A percentile compares a stretch with the other conserved stretches of the same genome.
Conservation (phyloP, 2,329 filamentous ascomycete species). For the Neopestalotiopsis clavispora region DNA sequence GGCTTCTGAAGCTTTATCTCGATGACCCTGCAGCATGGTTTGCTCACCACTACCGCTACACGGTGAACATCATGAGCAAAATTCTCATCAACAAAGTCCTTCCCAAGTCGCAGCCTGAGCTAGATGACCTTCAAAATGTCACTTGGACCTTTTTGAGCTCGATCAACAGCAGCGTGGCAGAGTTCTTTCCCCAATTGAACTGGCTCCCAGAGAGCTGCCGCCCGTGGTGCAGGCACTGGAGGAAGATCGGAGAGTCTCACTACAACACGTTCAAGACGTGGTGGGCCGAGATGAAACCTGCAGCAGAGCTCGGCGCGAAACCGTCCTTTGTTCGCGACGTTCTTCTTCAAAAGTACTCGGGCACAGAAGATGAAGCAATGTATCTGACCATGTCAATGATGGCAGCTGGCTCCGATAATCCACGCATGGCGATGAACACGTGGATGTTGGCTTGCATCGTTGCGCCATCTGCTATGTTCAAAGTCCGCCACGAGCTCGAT, state of each 20-base stretch:
- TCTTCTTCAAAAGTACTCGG: slow-evolving; percentile 37
- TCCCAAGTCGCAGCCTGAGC: background rate
- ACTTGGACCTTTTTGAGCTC: slow-evolving; percentile 39
- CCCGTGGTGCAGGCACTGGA: background rate
- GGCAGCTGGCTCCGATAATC: slow-evolving; percentile 49
- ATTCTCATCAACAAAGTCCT: background rate
- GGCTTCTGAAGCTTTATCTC: background rate
- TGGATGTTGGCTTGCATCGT: slow-evolving; percentile 35
- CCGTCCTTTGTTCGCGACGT: slow-evolving; percentile 32
- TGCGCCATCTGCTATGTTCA: slow-evolving; percentile 37
- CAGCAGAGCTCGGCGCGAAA: background rate
- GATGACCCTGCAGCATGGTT: background rate
- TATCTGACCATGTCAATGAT: slow-evolving; percentile 41
- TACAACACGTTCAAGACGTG: background rate
- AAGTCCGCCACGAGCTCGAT: background rate
- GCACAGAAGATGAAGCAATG: slow-evolving; percentile 42
- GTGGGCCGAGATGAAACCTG: background rate
- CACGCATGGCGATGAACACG: slow-evolving; percentile 40
- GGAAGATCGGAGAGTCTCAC: background rate
- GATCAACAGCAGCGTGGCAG: slow-evolving; percentile 39
- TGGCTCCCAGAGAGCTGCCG: slow-evolving; percentile 33
- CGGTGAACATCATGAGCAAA: background rate
- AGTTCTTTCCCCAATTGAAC: slow-evolving; percentile 43
- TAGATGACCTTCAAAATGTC: slow-evolving; percentile 34
- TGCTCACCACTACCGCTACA: background rate